Percentiles rank a stretch among this genome's conserved stretches.
Evolutionary conservation across 164 flowering plant species (phyloP).

Genomic region (Annona squamosa): DNA sequence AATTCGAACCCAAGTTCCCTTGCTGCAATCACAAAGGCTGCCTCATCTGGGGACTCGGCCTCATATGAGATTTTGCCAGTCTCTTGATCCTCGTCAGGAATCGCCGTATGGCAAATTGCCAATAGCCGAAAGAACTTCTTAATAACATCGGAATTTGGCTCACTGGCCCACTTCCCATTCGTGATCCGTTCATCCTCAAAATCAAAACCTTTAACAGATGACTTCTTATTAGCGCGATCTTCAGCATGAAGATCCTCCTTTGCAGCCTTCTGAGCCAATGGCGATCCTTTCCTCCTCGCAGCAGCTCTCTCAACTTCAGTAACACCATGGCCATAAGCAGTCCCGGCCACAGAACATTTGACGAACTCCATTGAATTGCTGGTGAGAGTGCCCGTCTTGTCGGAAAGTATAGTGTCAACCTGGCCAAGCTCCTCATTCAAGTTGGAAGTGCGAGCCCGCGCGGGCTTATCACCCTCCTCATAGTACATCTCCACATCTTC

Average conservation of each 20-base stretch:
- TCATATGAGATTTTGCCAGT: constrained; percentile 64
- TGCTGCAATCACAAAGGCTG: constrained; percentile 94
- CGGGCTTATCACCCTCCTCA: constrained; percentile 80
- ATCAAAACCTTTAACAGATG: constrained; percentile 71
- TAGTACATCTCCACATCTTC: constrained; percentile 75
- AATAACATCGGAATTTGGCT: constrained; percentile 49
- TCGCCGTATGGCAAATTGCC: constrained; percentile 84
- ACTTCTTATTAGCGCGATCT: constrained; percentile 18
- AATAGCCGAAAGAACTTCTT: constrained; percentile 63
- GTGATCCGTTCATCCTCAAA: constrained; percentile 71
- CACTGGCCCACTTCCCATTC: constrained; percentile 73
- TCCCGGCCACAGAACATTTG: constrained; percentile 84
- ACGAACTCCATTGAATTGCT: constrained; percentile 96
- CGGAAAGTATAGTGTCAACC: constrained; percentile 85
- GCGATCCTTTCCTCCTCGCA: constrained; percentile 53
- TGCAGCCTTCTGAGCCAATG: constrained; percentile 25
- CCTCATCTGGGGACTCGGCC: constrained; percentile 98
- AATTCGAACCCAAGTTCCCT: constrained; percentile 87
- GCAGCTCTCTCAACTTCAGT: constrained; percentile 87
- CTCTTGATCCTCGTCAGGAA: constrained; percentile 70
- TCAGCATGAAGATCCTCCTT: constrained; percentile 14
- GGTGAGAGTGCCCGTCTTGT: constrained; percentile 94
- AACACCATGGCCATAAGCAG: constrained; percentile 77
- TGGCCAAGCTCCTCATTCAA: constrained; percentile 97
- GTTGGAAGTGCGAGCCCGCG: constrained; percentile 88